phyloP scores from a whole-genome alignment of 2,329 filamentous ascomycete species.

The Berkeleyomyces basicola region DNA sequence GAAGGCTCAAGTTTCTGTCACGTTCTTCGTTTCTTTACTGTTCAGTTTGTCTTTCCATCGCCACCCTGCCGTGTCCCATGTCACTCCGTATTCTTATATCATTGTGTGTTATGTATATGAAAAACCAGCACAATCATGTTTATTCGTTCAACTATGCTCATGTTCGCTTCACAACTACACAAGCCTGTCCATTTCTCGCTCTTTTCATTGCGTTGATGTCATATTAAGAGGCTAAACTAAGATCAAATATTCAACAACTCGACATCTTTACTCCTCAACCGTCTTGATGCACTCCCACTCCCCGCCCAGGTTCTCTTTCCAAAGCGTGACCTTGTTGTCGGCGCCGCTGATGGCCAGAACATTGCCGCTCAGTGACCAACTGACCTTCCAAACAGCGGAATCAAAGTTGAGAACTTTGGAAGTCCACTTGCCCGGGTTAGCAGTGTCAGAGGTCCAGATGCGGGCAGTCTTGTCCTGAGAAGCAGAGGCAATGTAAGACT shows the following conservation, averaged over 20 bases:
- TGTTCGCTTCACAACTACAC: too few species aligned
- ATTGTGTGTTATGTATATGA: too few species aligned
- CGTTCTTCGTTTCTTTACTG: not conserved
- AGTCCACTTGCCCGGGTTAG: constrained; percentile 55
- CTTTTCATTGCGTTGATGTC: not conserved
- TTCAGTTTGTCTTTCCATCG: not conserved
- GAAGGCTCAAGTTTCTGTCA: not conserved
- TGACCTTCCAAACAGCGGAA: constrained; percentile 82
- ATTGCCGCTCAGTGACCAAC: constrained; percentile 95
- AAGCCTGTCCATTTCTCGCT: too few species aligned
- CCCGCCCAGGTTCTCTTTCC: constrained; percentile 95
- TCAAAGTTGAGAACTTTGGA: constrained; percentile 79
- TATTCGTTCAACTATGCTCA: too few species aligned
- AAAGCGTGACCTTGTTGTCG: constrained; percentile 92
- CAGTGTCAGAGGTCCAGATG: constrained; percentile 72
- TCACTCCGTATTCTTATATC: too few species aligned
- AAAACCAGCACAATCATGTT: too few species aligned
- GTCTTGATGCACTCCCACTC: constrained; percentile 97
- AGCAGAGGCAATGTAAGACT: constrained; percentile 90
- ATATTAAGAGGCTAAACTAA: not conserved
- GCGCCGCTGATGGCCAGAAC: constrained; percentile 84
- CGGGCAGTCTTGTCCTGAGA: constrained; percentile 94
- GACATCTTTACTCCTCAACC: constrained; percentile 56
- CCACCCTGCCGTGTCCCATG: too few species aligned
- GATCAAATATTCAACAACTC: not conserved